phyloP scores from a whole-genome alignment of 2,329 filamentous ascomycete species.

The Exophiala oligosperma region DNA sequence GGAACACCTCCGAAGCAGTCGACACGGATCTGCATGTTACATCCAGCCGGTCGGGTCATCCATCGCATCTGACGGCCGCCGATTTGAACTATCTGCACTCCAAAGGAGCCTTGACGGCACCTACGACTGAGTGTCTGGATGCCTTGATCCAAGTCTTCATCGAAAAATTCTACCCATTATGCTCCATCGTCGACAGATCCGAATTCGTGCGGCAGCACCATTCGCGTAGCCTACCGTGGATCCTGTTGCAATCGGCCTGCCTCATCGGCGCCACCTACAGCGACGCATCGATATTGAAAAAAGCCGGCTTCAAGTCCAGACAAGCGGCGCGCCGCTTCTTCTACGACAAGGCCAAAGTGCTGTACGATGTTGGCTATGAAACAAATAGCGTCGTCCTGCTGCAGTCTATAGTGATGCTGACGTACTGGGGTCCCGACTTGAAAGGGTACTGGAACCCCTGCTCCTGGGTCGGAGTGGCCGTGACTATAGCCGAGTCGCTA shows the following conservation, averaged over 20 bases:
- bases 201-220: slow-evolving; percentile 6
- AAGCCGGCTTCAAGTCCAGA: slow-evolving; percentile 29
- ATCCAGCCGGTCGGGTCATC: slow-evolving; percentile 1
- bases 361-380: slow-evolving; percentile 34
- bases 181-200: slow-evolving; percentile 15
- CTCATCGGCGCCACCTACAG: slow-evolving; percentile 29
- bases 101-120: slow-evolving; percentile 12
- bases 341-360: slow-evolving; percentile 32
- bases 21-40: not conserved
- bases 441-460: slow-evolving; percentile 33
- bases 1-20: not conserved
- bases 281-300: slow-evolving; percentile 22
- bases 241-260: slow-evolving; percentile 30
- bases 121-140: slow-evolving; percentile 2
- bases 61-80: slow-evolving; percentile 10
- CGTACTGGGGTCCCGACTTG: slow-evolving; percentile 33
- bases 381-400: slow-evolving; percentile 29
- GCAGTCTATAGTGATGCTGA: slow-evolving; percentile 30
- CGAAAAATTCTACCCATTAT: slow-evolving; percentile 12
- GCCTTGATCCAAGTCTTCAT: slow-evolving; percentile 12
- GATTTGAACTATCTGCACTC: slow-evolving; percentile 13
- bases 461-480: slow-evolving; percentile 31
- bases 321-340: slow-evolving; percentile 30
- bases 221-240: slow-evolving; percentile 14
- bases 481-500: slow-evolving; percentile 31